These are phyloP conservation scores for Lactarius vividus DNA, from an alignment of 768 basidiomycete species.

Conservation along the genomic window DNA sequence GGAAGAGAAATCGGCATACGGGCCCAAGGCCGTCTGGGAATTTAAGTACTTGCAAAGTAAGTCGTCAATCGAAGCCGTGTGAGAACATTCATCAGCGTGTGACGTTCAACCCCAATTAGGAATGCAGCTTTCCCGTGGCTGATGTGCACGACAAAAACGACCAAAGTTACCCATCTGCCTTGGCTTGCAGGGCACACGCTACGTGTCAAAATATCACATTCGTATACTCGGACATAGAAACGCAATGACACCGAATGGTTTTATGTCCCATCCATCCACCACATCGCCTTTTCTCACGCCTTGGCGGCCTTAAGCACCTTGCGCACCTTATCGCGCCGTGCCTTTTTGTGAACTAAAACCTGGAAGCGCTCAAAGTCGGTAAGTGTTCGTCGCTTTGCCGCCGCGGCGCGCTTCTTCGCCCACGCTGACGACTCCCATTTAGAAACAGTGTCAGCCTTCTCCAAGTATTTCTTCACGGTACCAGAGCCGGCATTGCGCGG, in stretches of 20 bases:
- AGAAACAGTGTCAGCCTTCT: conserved; percentile 76
- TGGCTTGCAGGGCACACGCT: not conserved
- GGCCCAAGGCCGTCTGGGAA: not conserved
- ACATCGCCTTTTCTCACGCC: conserved; percentile 35
- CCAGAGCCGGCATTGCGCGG: conserved; percentile 86
- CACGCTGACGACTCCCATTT: conserved; percentile 90
- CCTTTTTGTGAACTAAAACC: conserved; percentile 87
- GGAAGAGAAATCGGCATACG: not conserved
- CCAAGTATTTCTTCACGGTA: conserved; percentile 78
- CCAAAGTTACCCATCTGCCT: not conserved
- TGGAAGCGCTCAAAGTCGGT: conserved; percentile 93
- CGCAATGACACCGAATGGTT: not conserved
- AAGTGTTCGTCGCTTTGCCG: conserved; percentile 67
- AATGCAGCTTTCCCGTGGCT: not conserved
- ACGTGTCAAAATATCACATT: conserved; percentile 16
- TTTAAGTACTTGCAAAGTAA: not conserved
- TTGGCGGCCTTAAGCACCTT: conserved; percentile 63
- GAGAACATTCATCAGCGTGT: not conserved
- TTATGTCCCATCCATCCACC: not conserved
- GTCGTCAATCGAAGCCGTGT: not conserved
- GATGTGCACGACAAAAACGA: not conserved
- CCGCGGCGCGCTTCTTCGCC: conserved; percentile 82
- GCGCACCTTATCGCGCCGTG: conserved; percentile 72
- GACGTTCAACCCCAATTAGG: not conserved
- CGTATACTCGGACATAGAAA: conserved; percentile 3